Percentiles rank a stretch among this genome's conserved stretches.
phyloP scores from a whole-genome alignment of 805 yeast genomes.

The Lipomyces japonicus region DNA sequence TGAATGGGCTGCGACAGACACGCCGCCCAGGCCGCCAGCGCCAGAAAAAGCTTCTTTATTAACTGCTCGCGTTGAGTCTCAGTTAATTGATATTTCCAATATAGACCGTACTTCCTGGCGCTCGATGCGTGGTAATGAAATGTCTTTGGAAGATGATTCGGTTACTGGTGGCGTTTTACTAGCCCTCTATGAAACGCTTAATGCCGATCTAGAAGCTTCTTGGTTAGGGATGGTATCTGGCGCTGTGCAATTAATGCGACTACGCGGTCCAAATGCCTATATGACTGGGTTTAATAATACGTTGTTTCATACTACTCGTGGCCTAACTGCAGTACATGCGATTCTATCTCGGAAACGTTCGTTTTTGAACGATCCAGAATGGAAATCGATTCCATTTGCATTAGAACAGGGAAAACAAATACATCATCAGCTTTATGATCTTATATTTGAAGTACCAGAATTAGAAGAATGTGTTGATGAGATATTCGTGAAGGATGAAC shows the following conservation, averaged over 20 bases:
- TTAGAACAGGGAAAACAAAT: not conserved
- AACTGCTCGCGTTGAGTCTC: not conserved
- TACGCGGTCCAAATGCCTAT: conserved; percentile 15
- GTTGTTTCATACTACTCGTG: conserved; percentile 15
- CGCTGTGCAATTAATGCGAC: conserved; percentile 14
- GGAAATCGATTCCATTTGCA: conserved; percentile 16
- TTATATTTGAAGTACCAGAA: conserved; percentile 14
- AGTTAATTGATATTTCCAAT: not conserved
- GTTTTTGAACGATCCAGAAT: conserved; percentile 12
- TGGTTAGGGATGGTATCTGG: conserved; percentile 15
- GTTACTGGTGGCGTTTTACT: conserved; percentile 16
- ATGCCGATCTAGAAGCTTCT: conserved; percentile 1
- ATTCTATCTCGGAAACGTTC: conserved; percentile 4
- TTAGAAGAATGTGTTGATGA: conserved; percentile 2
- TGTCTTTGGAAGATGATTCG: conserved; percentile 15
- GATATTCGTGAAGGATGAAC: not conserved
- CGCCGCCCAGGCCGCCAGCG: not conserved
- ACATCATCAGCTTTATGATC: conserved; percentile 9
- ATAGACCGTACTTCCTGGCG: not conserved
- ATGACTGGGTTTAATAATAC: conserved; percentile 3
- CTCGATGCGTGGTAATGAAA: conserved; percentile 13
- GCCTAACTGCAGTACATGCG: conserved; percentile 4
- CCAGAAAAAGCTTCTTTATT: not conserved
- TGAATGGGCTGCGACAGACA: not conserved
- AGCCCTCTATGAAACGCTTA: conserved; percentile 12